Base-by-base conservation (phyloP, 179 eudicot species). In the Sideroxylon spinosum region DNA sequence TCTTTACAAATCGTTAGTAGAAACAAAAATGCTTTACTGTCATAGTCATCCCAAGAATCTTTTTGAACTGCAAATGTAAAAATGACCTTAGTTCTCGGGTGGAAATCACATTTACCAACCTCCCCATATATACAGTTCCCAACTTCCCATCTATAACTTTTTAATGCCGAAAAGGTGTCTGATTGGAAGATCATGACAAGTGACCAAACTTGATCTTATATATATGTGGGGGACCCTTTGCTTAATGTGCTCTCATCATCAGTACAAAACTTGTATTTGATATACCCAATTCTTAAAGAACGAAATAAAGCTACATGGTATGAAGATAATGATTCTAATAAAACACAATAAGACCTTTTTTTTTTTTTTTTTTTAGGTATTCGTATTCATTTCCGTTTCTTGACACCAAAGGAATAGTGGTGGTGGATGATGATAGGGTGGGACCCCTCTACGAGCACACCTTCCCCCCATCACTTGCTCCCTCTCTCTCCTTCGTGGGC, bases 361-460 rank as follows among this genome's bases (percentile, higher is more conserved):
- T 50, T 50, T 50, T 50, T 50, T 50, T 50, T 50, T 50, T 50
- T 50, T 50, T 50, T 50, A 93, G 94, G 90, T 90, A 91, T 82
- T 81, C 89, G 11, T 93, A 89, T 48, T 80, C 91, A 75, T 90
- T 90, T 71, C 96, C 97, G 73, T 93, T 93, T 79, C 97, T 93
- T 86, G 93, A 91, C 86, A 93, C 92, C 80, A 90, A 91, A 86
- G 97, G 96, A 75, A 89, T 81, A 57, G 88, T 93, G 22, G 80
- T 23, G 17, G 83, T 93, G n/a, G 94, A 91, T 86, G 94, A 90
- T 85, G 86, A 86, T 62, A 85, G 96, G 63, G 97, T 93, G 79
- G 97, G 93, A 56, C 97, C 91, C 59, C 82, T 93, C 20, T 91
- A 83, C 71, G 91, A 93, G 86, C 96, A 91, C 78, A 88, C 94